Conservation (phyloP, 164 flowering plant genomes). For the Chloranthus sessilifolius region DNA sequence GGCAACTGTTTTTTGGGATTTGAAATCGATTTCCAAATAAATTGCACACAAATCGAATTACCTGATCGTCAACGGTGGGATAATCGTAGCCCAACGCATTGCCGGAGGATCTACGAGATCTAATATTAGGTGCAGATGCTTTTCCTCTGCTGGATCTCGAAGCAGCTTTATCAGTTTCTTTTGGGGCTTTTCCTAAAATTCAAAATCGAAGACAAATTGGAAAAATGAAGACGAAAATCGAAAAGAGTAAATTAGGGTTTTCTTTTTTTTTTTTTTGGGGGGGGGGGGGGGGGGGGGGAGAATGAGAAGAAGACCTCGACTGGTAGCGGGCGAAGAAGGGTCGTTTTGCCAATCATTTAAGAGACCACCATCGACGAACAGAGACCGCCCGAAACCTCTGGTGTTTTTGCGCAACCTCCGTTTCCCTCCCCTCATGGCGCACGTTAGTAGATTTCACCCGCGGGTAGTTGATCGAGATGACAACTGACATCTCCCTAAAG, state of each 20-base stretch:
- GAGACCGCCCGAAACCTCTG: slow-evolving; percentile 10
- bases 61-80: slow-evolving; percentile 32
- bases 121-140: slow-evolving; percentile 20
- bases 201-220: slow-evolving; percentile 3
- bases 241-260: too few relatives aligned
- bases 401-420: slow-evolving; percentile 11
- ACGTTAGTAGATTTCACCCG: too few relatives aligned
- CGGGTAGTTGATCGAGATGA: too few relatives aligned
- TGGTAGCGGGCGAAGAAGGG: slow-evolving; percentile 10
- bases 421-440: slow-evolving; percentile 34
- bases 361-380: slow-evolving; percentile 57
- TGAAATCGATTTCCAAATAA: too few relatives aligned
- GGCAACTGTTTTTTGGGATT: too few relatives aligned
- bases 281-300: too few relatives aligned
- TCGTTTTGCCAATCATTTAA: slow-evolving; percentile 41
- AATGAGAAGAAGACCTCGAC: slow-evolving; percentile 18
- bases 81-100: slow-evolving; percentile 30
- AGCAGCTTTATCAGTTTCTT: slow-evolving; percentile 14
- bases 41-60: slow-evolving; percentile 11
- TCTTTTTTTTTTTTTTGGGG: too few relatives aligned
- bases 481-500: too few relatives aligned
- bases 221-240: neutral
- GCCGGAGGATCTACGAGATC: slow-evolving; percentile 8
- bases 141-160: slow-evolving; percentile 11
- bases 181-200: slow-evolving; percentile 28